Evolutionary conservation across 2,329 filamentous ascomycete genomes (phyloP), one percentile per base, ranked within the genome.

Genomic region (Fusarium sororula): DNA sequence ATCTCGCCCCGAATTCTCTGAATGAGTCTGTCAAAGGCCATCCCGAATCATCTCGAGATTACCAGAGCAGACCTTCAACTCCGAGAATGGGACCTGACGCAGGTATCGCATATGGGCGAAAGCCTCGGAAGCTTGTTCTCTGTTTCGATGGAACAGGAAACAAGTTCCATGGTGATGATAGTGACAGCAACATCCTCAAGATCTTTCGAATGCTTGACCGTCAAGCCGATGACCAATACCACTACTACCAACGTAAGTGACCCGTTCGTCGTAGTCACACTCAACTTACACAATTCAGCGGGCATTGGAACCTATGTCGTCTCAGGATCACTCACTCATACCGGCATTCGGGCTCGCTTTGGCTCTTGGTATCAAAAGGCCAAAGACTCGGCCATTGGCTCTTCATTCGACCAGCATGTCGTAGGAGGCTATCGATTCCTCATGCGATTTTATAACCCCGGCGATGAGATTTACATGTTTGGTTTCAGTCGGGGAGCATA

Each of bases 381-480:
- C 68, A 94, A 94, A 75, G 94, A 96, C 80, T 93, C 92, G 7
- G 94, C 93, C 15, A 82, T 97, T 68, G 94, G 94, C 4, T 92
- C 92, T 1, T 94, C 92, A 0, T 96, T 97, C 73, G 93, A 93
- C 74, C 88, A 94, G 64, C 94, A 96, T 82, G 94, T 96, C 17
- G 93, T 96, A 75, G 93, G 91, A 13, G 94, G 93, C 3, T 96
- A 96, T 82, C 90, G 91, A 62, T 94, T 95, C 80, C 85, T 94
- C 51, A 94, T 94, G 91, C 88, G 90, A 24, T 93, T 91, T 80
- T 94, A 94, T 79, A 86, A 86, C 50, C 87, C 88, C 0, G 88
- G 88, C 30, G 89, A 91, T 68, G 87, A 90, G 66, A 92, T 93
- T 41, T 93, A 90, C 79, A 90, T 94, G 82, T 93, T 94, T 68